Evolutionary conservation across 164 flowering plant genomes (phyloP).

Genomic region (Magnolia changhungtana): DNA sequence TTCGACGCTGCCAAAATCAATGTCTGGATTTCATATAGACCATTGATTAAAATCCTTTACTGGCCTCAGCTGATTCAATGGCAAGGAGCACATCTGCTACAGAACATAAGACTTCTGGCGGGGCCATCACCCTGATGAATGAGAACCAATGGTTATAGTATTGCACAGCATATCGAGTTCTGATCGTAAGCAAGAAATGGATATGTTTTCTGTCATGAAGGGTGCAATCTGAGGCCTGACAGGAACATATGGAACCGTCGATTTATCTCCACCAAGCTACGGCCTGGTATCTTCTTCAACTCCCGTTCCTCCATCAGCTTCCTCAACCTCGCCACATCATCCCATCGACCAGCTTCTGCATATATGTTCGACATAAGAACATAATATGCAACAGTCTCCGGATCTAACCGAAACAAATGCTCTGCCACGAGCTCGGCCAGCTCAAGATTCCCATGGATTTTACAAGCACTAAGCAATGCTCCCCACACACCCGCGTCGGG

Average conservation of each 20-base stretch:
- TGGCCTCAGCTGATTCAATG: background rate
- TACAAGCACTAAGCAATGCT: constrained; percentile 30
- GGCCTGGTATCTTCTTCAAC: constrained; percentile 32
- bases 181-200: background rate
- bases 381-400: constrained; percentile 23
- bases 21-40: background rate
- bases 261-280: constrained; percentile 24
- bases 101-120: background rate
- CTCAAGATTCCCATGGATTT: constrained; percentile 23
- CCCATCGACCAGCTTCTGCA: constrained; percentile 35
- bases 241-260: constrained; percentile 25
- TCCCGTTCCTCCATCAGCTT: constrained; percentile 23
- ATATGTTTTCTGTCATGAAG: constrained; percentile 7
- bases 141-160: background rate
- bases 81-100: background rate
- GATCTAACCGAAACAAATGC: constrained; percentile 19
- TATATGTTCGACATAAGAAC: constrained; percentile 32
- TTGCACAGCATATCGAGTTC: background rate
- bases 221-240: constrained; percentile 12
- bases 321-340: constrained; percentile 26
- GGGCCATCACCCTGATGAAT: background rate
- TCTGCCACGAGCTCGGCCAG: constrained; percentile 33
- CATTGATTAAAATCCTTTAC: background rate
- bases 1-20: background rate
- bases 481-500: constrained; percentile 33